Evolutionary conservation across 2,329 filamentous ascomycete species (phyloP), one percentile per base, ranked within the genome.

Genomic region (Periconia macrospinosa): DNA sequence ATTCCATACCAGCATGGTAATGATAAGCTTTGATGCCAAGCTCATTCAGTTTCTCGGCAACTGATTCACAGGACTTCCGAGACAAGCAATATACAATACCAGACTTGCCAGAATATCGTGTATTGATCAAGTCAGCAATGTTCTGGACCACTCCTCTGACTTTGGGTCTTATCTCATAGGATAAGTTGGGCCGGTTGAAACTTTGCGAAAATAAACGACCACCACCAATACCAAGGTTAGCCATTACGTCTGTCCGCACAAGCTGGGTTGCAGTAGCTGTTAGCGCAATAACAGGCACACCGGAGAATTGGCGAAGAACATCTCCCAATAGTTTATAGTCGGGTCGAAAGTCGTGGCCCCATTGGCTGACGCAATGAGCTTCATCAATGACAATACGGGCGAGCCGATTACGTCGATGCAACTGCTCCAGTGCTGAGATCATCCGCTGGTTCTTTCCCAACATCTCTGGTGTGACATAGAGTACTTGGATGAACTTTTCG

Each of bases 301-400:
- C 83, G 0, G 87, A 86, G 63, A 93, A 93, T 49, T 83, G 84
- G 41, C 78, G 73, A 46, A 93, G 84, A 42, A 97, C 79, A 54
- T 86, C 82, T 27, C 92, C 91, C 3, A 99, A 79, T 30, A 84
- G 83, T 73, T 96, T 96, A 78, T 99, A 99, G 70, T 97, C 93
- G 0, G 92, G 93, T 44, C 95, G 86, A 70, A 99, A 99, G 72
- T 99, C 94, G 64, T 99, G 94, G 1, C 94, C 94, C 94, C 94
- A 99, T 78, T 99, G 92, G 73, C 94, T 97, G 23, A 99, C 93
- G 73, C 94, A 99, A 72, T 99, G 94, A n/a, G 94, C 94, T 76
- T 99, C 95, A 63, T 99, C 94, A 58, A 99, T 96, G 49, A 99
- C 94, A 46, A 99, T 85, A 23, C 94, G 86, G 15, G 95, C 93